Evolutionary conservation across 73 alveolate genomes (phyloP).

Genomic region (Tetrahymena elliotti): DNA sequence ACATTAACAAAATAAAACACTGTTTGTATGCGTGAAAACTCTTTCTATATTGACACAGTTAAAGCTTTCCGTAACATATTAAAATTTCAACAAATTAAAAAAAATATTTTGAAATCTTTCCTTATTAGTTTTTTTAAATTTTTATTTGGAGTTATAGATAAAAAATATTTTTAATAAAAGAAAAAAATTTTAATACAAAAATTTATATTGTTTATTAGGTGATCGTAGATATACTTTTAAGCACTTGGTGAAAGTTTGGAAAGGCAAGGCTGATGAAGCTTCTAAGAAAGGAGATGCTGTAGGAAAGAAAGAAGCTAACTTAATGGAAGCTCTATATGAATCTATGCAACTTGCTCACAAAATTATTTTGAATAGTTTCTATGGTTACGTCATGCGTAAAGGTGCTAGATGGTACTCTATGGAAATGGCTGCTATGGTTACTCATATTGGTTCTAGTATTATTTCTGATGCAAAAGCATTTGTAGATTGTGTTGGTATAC

Average conservation of each 20-base stretch:
- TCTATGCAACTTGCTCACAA: constrained; percentile 98
- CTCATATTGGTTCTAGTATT: constrained; percentile 98
- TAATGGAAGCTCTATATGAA: constrained; percentile 75
- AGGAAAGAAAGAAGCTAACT: constrained; percentile 47
- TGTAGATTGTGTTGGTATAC: constrained; percentile 96
- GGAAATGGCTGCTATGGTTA: constrained; percentile 99
- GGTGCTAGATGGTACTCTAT: constrained; percentile 99
- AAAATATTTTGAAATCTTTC: no score
- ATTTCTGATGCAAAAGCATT: constrained; percentile 94
- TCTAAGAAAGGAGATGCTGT: constrained; percentile 63
- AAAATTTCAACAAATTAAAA: no score
- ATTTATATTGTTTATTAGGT: constrained; percentile 49
- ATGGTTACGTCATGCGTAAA: constrained; percentile 99
- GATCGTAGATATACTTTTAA: constrained; percentile 99
- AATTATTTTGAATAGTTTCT: constrained; percentile 97
- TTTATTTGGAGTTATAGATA: no score
- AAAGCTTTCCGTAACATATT: constrained; percentile 66
- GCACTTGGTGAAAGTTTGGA: constrained; percentile 88
- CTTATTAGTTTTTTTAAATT: no score
- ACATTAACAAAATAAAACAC: constrained; percentile 80
- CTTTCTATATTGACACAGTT: constrained; percentile 98
- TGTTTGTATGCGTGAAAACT: constrained; percentile 99
- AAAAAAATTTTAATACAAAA: no score
- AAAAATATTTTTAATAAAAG: no score
- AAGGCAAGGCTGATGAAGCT: constrained; percentile 79